These are phyloP conservation scores for Clitopilus hobsonii DNA, from an alignment of 768 basidiomycete genomes.

Conservation along the genomic window DNA sequence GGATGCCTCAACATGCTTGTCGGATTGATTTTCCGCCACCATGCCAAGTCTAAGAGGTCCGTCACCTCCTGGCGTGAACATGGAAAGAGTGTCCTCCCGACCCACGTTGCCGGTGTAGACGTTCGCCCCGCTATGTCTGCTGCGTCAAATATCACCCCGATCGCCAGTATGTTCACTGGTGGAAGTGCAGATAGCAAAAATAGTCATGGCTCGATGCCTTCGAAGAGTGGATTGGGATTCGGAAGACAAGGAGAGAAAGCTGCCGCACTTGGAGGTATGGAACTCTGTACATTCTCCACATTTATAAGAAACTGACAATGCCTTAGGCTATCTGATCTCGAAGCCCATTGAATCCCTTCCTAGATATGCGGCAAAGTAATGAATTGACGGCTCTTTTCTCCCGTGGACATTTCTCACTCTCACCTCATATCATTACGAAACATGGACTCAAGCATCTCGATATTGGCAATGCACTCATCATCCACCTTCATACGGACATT, in stretches of 20 bases:
- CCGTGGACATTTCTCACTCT: too few relatives aligned
- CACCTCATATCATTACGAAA: too few relatives aligned
- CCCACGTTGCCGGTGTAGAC: conserved; percentile 34
- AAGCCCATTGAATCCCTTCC: conserved; percentile 61
- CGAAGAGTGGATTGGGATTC: conserved; percentile 65
- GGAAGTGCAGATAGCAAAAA: conserved; percentile 12
- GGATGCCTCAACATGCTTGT: conserved; percentile 86
- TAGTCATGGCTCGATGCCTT: conserved; percentile 8
- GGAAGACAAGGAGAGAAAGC: conserved; percentile 75
- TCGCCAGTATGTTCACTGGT: conserved; percentile 29
- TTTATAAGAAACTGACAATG: conserved; percentile 2
- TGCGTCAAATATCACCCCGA: conserved; percentile 15
- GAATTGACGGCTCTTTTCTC: too few relatives aligned
- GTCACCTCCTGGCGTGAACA: conserved; percentile 61
- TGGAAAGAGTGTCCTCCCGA: conserved; percentile 48
- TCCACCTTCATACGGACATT: too few relatives aligned
- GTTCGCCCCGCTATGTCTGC: conserved; percentile 27
- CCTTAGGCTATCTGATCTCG: conserved; percentile 48
- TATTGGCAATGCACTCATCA: too few relatives aligned
- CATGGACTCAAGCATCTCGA: too few relatives aligned
- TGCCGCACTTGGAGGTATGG: conserved; percentile 53
- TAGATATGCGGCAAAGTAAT: conserved; percentile 45
- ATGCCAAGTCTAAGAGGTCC: conserved; percentile 57
- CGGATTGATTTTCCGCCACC: conserved; percentile 67
- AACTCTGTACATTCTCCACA: conserved; percentile 4